Evolutionary conservation across 1,284 basidiomycete species (phyloP).

Genomic region (Ceratobasidium sp.): DNA sequence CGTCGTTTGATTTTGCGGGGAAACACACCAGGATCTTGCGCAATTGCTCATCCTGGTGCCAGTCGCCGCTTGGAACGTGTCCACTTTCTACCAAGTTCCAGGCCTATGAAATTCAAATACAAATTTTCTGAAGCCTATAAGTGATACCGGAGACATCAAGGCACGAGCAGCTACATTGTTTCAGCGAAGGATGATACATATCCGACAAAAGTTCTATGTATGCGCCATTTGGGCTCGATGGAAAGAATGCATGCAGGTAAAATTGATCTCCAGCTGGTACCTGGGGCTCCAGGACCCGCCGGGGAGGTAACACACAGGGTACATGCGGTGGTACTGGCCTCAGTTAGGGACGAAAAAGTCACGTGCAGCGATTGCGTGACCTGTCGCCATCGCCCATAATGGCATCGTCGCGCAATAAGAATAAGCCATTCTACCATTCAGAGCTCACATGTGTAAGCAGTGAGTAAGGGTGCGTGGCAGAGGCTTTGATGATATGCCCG

Average conservation of each 20-base stretch:
- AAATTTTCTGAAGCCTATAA: not conserved
- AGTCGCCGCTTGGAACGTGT: not conserved
- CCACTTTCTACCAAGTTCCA: not conserved
- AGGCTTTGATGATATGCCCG: slow-evolving; percentile 39
- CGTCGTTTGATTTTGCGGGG: not conserved
- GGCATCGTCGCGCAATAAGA: slow-evolving; percentile 35
- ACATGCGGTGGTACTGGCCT: not conserved
- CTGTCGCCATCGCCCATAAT: slow-evolving; percentile 38
- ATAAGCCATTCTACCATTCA: slow-evolving; percentile 31
- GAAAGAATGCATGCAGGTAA: not conserved
- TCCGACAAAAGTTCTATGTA: not conserved
- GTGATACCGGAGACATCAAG: not conserved
- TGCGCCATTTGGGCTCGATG: not conserved
- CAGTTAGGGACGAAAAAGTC: slow-evolving; percentile 10
- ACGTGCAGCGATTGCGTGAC: slow-evolving; percentile 37
- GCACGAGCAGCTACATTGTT: not conserved
- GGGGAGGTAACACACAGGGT: not conserved
- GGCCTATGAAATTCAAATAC: not conserved
- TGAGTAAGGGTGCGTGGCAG: not conserved
- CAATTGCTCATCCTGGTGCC: not conserved
- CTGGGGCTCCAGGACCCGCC: too few species aligned
- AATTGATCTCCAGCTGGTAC: too few species aligned
- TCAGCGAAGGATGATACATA: not conserved
- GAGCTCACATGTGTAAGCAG: slow-evolving; percentile 26
- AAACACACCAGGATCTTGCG: not conserved